These are phyloP conservation scores for Catharanthus roseus DNA, from an alignment of 257 asterid species.

Conservation along the genomic window DNA sequence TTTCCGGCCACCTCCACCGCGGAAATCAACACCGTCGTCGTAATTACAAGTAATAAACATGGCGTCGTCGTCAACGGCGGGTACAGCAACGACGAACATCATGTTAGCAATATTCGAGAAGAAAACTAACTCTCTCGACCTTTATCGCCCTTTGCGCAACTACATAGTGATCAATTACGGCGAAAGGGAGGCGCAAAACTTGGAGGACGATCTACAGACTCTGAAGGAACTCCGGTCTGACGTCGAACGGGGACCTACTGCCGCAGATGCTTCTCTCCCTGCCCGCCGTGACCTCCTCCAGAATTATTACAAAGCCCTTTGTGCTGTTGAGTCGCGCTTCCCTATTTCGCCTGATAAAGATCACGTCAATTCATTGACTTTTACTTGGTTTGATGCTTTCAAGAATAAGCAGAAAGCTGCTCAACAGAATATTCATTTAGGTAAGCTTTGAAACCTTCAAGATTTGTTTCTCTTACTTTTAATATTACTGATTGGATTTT, in stretches of 20 bases:
- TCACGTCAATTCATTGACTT: slow-evolving; percentile 68
- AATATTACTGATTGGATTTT: neutral
- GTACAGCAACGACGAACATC: slow-evolving; percentile 56
- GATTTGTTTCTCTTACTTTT: neutral
- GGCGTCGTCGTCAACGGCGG: slow-evolving; percentile 46
- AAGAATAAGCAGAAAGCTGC: slow-evolving; percentile 69
- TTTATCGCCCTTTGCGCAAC: slow-evolving; percentile 86
- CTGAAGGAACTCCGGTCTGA: slow-evolving; percentile 70
- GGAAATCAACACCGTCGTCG: slow-evolving; percentile 15
- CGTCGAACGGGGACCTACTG: slow-evolving; percentile 57
- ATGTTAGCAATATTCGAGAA: slow-evolving; percentile 89
- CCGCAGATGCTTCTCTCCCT: slow-evolving; percentile 41
- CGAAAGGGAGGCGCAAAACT: slow-evolving; percentile 83
- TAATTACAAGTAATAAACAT: slow-evolving; percentile 27
- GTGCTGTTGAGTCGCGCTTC: slow-evolving; percentile 88
- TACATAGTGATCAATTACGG: slow-evolving; percentile 72
- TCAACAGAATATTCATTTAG: slow-evolving; percentile 87
- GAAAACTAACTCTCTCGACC: slow-evolving; percentile 68
- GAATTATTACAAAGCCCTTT: slow-evolving; percentile 85
- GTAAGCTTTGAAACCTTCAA: slow-evolving; percentile 22
- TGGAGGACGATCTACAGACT: slow-evolving; percentile 80
- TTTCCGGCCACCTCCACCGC: neutral
- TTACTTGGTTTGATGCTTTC: slow-evolving; percentile 94
- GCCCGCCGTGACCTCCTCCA: slow-evolving; percentile 90
- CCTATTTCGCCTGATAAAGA: slow-evolving; percentile 88